Evolutionary conservation across 2,329 filamentous ascomycete genomes (phyloP).

Genomic region (Aureobasidium sp.): DNA sequence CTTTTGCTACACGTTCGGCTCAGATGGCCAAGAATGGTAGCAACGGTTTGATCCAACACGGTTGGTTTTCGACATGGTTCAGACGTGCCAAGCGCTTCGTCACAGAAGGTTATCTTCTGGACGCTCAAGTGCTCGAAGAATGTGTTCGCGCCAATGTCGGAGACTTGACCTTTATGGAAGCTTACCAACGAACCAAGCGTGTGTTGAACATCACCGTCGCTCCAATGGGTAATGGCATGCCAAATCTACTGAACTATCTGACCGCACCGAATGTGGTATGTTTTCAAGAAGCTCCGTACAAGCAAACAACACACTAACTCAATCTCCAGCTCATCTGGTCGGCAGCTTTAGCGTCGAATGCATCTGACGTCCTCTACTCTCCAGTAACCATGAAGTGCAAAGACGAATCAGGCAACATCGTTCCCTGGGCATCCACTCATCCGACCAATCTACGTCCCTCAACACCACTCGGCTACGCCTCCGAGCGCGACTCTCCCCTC

Average conservation of each 20-base stretch:
- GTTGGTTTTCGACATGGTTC: constrained; percentile 50
- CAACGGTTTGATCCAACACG: constrained; percentile 24
- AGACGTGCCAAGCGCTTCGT: constrained; percentile 64
- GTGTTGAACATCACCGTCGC: constrained; percentile 89
- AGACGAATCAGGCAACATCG: constrained; percentile 62
- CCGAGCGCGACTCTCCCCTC: constrained; percentile 60
- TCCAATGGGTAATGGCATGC: constrained; percentile 65
- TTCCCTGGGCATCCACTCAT: constrained; percentile 61
- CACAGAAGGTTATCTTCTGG: constrained; percentile 73
- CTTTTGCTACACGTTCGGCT: constrained; percentile 53
- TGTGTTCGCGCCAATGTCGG: constrained; percentile 81
- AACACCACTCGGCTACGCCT: constrained; percentile 55
- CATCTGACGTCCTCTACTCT: constrained; percentile 58
- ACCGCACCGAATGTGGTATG: constrained; percentile 86
- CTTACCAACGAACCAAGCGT: constrained; percentile 75
- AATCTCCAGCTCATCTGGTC: constrained; percentile 64
- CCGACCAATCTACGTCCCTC: constrained; percentile 62
- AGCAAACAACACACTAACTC: background rate
- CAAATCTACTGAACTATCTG: constrained; percentile 82
- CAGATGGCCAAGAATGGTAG: constrained; percentile 20
- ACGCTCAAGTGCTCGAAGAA: constrained; percentile 73
- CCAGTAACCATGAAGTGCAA: constrained; percentile 69
- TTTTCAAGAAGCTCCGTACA: constrained; percentile 22
- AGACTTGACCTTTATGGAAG: constrained; percentile 88
- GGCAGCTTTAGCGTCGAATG: constrained; percentile 69